phyloP scores from a whole-genome alignment of 768 basidiomycete species.

The Calocera viscosa region DNA sequence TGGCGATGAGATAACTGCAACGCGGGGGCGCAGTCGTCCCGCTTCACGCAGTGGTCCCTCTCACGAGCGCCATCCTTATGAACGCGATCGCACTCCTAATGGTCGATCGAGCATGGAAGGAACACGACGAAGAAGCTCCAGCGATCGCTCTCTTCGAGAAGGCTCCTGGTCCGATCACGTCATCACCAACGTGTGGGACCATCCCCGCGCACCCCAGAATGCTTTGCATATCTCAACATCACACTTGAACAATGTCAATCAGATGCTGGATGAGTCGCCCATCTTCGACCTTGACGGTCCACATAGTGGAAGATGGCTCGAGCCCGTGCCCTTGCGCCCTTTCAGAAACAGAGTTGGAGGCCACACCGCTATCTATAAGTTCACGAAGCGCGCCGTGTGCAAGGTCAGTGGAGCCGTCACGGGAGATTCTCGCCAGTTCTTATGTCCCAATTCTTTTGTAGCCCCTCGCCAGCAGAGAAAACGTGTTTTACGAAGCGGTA shows the following conservation, averaged over 20 bases:
- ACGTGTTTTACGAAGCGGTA: constrained; percentile 93
- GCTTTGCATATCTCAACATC: background rate
- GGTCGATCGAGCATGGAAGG: background rate
- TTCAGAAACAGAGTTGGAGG: constrained; percentile 98
- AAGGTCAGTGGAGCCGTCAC: constrained; percentile 54
- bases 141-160: background rate
- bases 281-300: constrained; percentile 1
- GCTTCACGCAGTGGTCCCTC: background rate
- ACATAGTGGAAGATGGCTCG: constrained; percentile 29
- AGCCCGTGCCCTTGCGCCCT: constrained; percentile 84
- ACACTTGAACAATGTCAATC: background rate
- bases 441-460: constrained; percentile 28
- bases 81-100: background rate
- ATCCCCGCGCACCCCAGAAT: background rate
- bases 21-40: background rate
- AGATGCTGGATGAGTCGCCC: background rate
- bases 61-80: background rate
- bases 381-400: constrained; percentile 93
- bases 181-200: background rate
- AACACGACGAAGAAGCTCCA: background rate
- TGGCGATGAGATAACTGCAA: background rate
- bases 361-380: constrained; percentile 93
- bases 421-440: constrained; percentile 18
- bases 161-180: background rate
- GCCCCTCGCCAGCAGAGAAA: constrained; percentile 94